Base-by-base conservation (phyloP, 345 rosid species). In the Bruguiera gymnorhiza region DNA sequence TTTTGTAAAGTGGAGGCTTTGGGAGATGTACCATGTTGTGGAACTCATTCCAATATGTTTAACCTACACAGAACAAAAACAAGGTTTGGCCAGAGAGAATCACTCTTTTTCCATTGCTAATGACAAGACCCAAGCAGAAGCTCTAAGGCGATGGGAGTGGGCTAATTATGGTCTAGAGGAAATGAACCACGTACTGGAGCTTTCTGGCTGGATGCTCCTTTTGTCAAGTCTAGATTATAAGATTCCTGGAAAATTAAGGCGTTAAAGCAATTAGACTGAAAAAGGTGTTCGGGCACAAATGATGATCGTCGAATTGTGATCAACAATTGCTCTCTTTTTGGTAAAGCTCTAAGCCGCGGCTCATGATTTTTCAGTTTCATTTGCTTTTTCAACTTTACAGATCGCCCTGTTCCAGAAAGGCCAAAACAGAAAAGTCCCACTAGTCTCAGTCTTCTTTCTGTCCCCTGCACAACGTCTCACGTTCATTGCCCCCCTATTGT, bases 31-130 rank as follows among this genome's bases (percentile, higher is more conserved):
- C n/a, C 3, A 3, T 43, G 5, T 18, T 13, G 29, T 70, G 62
- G 82, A 75, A 83, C 73, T 70, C 66, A 80, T 80, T 83, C 82
- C 63, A 67, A 66, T 59, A 48, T 65, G 50, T 43, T 8, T 7
- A 2, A 43, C 5, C 57, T 66, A 66, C 0, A 32, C 8, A 31
- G 5, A 62, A 36, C 9, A 46, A 5, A 60, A 24, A 55, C 20
- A 59, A 30, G 48, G 62, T 70, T 70, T 39, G 24, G 63, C 74
- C 34, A n/a, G 54, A 54, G 66, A 52, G 66, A 52, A 74, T 43
- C 72, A 34, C 58, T 16, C 64, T 60, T 73, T 72, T 60, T 26
- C 10, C 26, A 54, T 66, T 43, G 60, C 30, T 54, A 39, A 60
- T 79, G 71, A 71, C 65, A 68, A 69, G 63, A 53, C 60, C 29